phyloP scores from a whole-genome alignment of 257 asterid genomes.

The Henckelia pumila region DNA sequence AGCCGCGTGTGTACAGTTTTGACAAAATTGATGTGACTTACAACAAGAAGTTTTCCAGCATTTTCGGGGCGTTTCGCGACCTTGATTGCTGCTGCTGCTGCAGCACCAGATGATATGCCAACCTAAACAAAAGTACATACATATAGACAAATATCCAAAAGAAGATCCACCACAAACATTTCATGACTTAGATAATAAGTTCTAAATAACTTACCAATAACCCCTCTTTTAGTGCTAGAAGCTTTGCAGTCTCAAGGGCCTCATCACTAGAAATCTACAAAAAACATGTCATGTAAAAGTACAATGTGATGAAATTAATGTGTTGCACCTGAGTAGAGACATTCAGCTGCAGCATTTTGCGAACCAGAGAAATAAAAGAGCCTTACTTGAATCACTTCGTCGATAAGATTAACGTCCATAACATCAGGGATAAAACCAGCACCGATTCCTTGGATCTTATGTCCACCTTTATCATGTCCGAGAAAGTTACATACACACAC shows the following conservation, averaged over 20 bases:
- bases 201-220: slow-evolving; percentile 51
- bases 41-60: slow-evolving; percentile 90
- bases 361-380: neutral
- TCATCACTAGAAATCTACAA: slow-evolving; percentile 83
- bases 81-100: slow-evolving; percentile 79
- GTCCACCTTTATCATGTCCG: slow-evolving; percentile 63
- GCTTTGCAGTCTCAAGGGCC: slow-evolving; percentile 90
- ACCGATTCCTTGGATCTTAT: slow-evolving; percentile 97
- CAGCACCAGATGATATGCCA: slow-evolving; percentile 96
- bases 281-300: too few relatives aligned
- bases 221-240: slow-evolving; percentile 84
- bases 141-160: neutral
- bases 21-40: slow-evolving; percentile 43
- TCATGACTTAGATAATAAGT: neutral
- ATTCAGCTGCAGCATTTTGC: too few relatives aligned
- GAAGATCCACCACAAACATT: neutral
- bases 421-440: slow-evolving; percentile 95
- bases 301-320: too few relatives aligned
- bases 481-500: neutral
- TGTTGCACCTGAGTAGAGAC: neutral
- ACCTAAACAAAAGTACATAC: slow-evolving; percentile 36
- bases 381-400: slow-evolving; percentile 90
- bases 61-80: slow-evolving; percentile 74
- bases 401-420: slow-evolving; percentile 64
- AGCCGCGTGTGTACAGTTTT: too few relatives aligned